A percentile compares a stretch with the other conserved stretches of the same genome.
Conservation (phyloP, 2,329 filamentous ascomycete species). For the Alternaria angustiovoidea region DNA sequence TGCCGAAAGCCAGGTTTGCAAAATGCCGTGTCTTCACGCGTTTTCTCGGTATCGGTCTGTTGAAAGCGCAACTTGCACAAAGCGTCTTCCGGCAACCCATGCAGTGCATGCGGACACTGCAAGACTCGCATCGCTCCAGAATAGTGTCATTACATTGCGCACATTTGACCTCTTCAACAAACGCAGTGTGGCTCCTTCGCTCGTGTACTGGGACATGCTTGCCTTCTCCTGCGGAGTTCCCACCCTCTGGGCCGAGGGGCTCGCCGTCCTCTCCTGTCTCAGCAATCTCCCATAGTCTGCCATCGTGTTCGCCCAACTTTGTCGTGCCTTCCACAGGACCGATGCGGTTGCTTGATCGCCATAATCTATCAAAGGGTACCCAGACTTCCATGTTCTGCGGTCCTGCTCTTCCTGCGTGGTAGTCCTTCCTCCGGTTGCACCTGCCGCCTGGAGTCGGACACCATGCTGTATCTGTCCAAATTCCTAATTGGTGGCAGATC, state of each 20-base stretch:
- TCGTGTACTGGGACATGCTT: constrained; percentile 64
- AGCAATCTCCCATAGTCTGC: constrained; percentile 64
- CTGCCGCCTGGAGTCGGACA: constrained; percentile 66
- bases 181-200: constrained; percentile 61
- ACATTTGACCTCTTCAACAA: constrained; percentile 63
- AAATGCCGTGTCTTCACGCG: constrained; percentile 50
- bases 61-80: constrained; percentile 67
- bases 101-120: constrained; percentile 69
- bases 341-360: constrained; percentile 67
- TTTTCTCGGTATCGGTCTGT: constrained; percentile 59
- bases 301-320: constrained; percentile 54
- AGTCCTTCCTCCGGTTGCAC: constrained; percentile 64
- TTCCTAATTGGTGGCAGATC: constrained; percentile 65
- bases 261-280: constrained; percentile 65
- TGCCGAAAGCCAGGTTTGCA: constrained; percentile 47
- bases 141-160: constrained; percentile 63
- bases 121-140: constrained; percentile 66
- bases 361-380: constrained; percentile 69
- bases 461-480: constrained; percentile 70
- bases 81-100: constrained; percentile 67
- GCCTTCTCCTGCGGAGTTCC: constrained; percentile 57
- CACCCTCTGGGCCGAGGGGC: constrained; percentile 60
- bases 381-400: constrained; percentile 66
- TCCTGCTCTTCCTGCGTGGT: constrained; percentile 63
- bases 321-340: constrained; percentile 52